Evolutionary conservation across 2,329 filamentous ascomycete species (phyloP).

Genomic region (Stagonosporopsis vannaccii): DNA sequence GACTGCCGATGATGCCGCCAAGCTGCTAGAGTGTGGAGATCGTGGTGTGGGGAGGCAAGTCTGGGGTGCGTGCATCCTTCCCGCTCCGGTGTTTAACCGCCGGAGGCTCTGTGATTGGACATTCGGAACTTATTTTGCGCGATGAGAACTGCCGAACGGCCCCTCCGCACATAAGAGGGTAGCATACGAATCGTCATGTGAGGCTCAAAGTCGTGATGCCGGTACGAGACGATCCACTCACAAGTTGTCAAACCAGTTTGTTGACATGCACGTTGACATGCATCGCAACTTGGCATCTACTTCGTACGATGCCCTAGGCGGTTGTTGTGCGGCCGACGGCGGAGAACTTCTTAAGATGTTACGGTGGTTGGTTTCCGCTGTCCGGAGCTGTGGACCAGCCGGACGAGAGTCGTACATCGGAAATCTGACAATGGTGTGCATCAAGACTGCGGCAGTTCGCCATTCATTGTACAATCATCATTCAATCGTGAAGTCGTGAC

Average conservation of each 20-base stretch:
- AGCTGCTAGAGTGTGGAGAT: slow-evolving; percentile 16
- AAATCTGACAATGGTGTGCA: not conserved
- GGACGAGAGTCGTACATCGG: not conserved
- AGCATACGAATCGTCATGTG: slow-evolving; percentile 10
- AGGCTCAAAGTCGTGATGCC: not conserved
- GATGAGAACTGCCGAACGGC: slow-evolving; percentile 10
- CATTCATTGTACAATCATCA: not conserved
- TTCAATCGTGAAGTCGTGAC: slow-evolving; percentile 1
- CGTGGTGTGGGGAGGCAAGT: slow-evolving; percentile 5
- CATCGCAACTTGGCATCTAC: slow-evolving; percentile 2
- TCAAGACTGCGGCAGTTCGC: not conserved
- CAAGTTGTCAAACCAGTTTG: not conserved
- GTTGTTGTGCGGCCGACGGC: slow-evolving; percentile 8
- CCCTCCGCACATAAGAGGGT: not conserved
- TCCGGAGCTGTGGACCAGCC: not conserved
- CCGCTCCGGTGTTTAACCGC: slow-evolving; percentile 8
- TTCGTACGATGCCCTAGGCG: not conserved
- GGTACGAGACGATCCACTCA: not conserved
- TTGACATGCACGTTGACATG: slow-evolving; percentile 9
- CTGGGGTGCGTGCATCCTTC: slow-evolving; percentile 15
- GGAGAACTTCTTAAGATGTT: not conserved
- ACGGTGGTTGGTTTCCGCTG: not conserved
- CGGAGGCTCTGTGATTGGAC: slow-evolving; percentile 2
- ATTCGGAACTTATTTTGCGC: not conserved
- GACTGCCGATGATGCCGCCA: slow-evolving; percentile 17